Base-by-base conservation (phyloP, 768 basidiomycete species). In the Collybia nuda region DNA sequence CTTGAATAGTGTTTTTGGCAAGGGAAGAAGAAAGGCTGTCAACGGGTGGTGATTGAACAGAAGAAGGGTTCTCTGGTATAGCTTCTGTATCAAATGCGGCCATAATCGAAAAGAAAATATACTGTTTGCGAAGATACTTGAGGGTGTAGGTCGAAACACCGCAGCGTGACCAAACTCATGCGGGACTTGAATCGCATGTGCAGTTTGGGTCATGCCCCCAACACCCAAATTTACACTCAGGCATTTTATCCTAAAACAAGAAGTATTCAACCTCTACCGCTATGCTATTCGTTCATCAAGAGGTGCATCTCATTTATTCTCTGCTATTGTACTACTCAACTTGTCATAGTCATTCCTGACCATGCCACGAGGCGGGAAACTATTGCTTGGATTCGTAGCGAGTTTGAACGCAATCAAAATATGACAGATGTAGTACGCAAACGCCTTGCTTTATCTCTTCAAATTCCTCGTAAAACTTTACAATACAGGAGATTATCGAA, bases 241-340 rank as follows among this genome's bases (percentile, higher is more conserved):
- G 67, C 87, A 91, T 67, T 91, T 90, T 61, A 78, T 92, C 59
- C 76, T 91, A 51, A 77, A 77, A 52, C 79, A 83, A 53, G 71
- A 77, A 61, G 82, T 78, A 17, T 61, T 90, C 40, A 63, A 71
- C 54, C 69, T 90, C 42, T 91, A 90, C 67, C 80, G 88, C 50
- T 65, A 73, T 47, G 78, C 81, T n/a, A 75, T 90, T 56, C 82
- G 88, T 44, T 82, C 86, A 11, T 82, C 86, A 6, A 75, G 78
- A 74, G 74, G 90, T 88, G 47, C 7, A 60, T 26, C 36, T 29
- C n/a, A 12, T 39, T 24, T 36, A 44, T 55, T 49, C 48, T 29
- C 21, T 43, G 45, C 12, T 53, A 54, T 41, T 41, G 26, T 23
- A 26, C 44, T 44, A 26, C 38, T 48, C 24, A 39, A 48, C 52